Evolutionary conservation across 2,329 filamentous ascomycete species (phyloP).

Genomic region (Capronia epimyces): DNA sequence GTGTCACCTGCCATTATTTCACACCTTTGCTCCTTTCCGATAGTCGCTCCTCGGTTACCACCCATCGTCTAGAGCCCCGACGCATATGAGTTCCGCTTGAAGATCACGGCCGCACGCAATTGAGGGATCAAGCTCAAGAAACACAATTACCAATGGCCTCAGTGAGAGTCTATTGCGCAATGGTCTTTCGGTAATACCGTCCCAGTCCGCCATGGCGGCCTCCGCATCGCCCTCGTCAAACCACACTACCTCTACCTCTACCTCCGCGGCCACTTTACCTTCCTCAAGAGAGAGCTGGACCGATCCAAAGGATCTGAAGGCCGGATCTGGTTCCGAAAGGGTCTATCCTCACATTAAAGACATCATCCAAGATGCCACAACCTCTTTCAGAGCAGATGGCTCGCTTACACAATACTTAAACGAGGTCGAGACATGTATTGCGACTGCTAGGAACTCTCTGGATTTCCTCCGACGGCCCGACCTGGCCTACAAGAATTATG

Average conservation of each 20-base stretch:
- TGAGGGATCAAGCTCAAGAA: background rate
- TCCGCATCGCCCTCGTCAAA: constrained; percentile 23
- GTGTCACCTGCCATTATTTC: background rate
- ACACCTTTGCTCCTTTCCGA: background rate
- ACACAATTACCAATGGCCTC: background rate
- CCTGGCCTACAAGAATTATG: constrained; percentile 74
- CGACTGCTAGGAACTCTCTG: constrained; percentile 33
- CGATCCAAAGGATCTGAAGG: constrained; percentile 17
- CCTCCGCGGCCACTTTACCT: constrained; percentile 8
- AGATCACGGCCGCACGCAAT: background rate
- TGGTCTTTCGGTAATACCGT: constrained; percentile 19
- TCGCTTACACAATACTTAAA: constrained; percentile 27
- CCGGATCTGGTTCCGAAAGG: constrained; percentile 17
- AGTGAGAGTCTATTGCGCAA: constrained; percentile 8
- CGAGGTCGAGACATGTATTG: constrained; percentile 39
- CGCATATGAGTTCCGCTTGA: too few relatives aligned
- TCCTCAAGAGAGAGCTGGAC: constrained; percentile 24
- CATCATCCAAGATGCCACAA: constrained; percentile 43
- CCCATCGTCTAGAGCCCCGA: background rate
- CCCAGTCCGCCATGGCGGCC: constrained; percentile 25
- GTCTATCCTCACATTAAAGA: constrained; percentile 42
- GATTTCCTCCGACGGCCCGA: constrained; percentile 61
- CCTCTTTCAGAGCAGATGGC: constrained; percentile 31
- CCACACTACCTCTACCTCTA: constrained; percentile 13
- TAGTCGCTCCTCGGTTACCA: background rate